Conservation (phyloP, 2,329 filamentous ascomycete species). For the Fusarium hostae region DNA sequence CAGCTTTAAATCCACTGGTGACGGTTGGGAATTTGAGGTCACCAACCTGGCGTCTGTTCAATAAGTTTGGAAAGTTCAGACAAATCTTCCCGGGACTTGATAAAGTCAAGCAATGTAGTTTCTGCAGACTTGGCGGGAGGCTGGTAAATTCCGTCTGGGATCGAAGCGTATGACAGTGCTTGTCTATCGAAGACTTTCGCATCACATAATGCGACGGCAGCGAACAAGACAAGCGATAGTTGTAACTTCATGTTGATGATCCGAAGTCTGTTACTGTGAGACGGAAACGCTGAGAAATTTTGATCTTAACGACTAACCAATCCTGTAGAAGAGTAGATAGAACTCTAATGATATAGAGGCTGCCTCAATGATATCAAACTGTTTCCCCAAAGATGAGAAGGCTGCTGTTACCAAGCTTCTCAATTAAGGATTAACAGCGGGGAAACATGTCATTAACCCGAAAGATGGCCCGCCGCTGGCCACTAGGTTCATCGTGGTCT, state of each 20-base stretch:
- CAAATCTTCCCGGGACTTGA: not conserved
- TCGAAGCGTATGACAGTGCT: not conserved
- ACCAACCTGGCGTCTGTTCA: not conserved
- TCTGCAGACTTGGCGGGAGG: not conserved
- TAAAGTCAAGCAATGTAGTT: not conserved
- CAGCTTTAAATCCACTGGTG: not conserved
- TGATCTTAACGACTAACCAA: rapidly evolving
- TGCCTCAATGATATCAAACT: too few relatives aligned
- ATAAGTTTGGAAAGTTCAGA: not conserved
- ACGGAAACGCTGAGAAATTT: rapidly evolving
- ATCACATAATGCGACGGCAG: not conserved
- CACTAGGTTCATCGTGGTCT: not conserved
- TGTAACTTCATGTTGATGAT: not conserved
- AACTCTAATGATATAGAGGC: not conserved
- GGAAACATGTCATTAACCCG: not conserved
- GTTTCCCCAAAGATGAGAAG: rapidly evolving
- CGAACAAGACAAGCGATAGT: not conserved
- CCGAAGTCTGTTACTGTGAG: rapidly evolving
- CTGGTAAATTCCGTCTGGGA: not conserved
- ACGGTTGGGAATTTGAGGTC: rapidly evolving
- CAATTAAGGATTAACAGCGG: not conserved
- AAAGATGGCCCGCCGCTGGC: not conserved
- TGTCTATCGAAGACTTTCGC: not conserved
- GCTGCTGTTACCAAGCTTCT: not conserved
- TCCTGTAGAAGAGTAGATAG: rapidly evolving